These are phyloP conservation scores for Stachybotrys chlorohalonatus DNA, from an alignment of 2,329 filamentous ascomycete species.

Conservation along the genomic window DNA sequence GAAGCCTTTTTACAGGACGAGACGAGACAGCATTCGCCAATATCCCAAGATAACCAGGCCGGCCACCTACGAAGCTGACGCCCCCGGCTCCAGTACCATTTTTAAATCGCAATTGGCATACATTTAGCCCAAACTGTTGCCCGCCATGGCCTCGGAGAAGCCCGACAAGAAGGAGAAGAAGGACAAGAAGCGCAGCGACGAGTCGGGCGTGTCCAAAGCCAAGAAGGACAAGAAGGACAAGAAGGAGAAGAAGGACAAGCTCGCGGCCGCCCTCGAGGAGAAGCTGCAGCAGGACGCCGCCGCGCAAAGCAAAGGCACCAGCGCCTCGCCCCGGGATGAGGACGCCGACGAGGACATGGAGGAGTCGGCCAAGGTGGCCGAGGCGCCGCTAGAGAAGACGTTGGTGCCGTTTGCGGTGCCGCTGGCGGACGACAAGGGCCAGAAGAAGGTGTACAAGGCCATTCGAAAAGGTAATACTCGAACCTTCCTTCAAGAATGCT, in stretches of 20 bases:
- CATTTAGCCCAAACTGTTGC: background rate
- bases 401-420: constrained; percentile 80
- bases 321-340: constrained; percentile 22
- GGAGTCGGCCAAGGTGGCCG: constrained; percentile 32
- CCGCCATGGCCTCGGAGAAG: constrained; percentile 37
- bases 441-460: constrained; percentile 52
- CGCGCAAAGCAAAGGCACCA: constrained; percentile 26
- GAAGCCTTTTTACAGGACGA: background rate
- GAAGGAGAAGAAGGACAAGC: constrained; percentile 69
- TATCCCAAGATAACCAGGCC: background rate
- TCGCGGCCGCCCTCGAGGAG: constrained; percentile 54
- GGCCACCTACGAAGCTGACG: background rate
- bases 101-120: background rate
- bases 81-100: background rate
- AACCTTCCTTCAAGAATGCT: background rate
- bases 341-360: constrained; percentile 34
- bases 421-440: constrained; percentile 68
- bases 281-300: constrained; percentile 50
- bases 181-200: constrained; percentile 50
- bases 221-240: constrained; percentile 57
- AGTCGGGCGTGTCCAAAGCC: constrained; percentile 42
- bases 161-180: constrained; percentile 47
- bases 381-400: constrained; percentile 39
- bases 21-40: background rate
- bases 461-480: constrained; percentile 43